Base-by-base conservation (phyloP, 1,284 basidiomycete species). In the Ganoderma lucidum region DNA sequence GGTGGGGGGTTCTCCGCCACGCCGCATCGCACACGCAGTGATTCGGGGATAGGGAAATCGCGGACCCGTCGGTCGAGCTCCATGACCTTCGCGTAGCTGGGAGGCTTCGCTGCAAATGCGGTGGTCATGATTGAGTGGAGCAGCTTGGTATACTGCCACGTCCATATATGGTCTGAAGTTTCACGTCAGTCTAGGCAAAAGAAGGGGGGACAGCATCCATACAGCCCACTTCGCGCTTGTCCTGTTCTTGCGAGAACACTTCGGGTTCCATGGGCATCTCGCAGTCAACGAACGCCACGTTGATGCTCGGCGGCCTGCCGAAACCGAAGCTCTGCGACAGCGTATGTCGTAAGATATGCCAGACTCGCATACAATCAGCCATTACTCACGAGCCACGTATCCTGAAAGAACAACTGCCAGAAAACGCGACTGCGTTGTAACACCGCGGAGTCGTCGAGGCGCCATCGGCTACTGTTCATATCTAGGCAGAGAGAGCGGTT, bases 331-430 rank as follows among this genome's bases (percentile, higher is more conserved):
- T 91, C 90, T 91, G 71, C 15, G 64, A 45, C 37, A 23, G 9
- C 14, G 48, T 45, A 32, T 28, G 44, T 39, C 62, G 30, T 63
- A 4, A 62, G 58, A 32, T 28, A 59, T 63, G 19, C 19, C 6
- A 55, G n/a, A 35, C 23, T 23, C 1, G 8, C 8, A n/a, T 28
- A 45, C 32, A 51, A 65, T 42, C 2, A 19, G 19, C 19, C 15
- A 67, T 8, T 8, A 78, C 87, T 72, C 73, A 92, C 90, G 37
- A 86, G 78, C 84, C 86, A 87, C 0, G 88, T 87, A 73, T 92
- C 90, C 28, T 84, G 77, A 28, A 81, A 68, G 73, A 90, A 90
- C 17, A 92, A 76, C 67, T 90, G 87, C 90, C 91, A 93, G 75
- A 91, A 92, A 4, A 90, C 80, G 32, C 82, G 83, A 68, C 83